Base-by-base conservation (phyloP, 164 flowering plant species). In the Malania oleifera region DNA sequence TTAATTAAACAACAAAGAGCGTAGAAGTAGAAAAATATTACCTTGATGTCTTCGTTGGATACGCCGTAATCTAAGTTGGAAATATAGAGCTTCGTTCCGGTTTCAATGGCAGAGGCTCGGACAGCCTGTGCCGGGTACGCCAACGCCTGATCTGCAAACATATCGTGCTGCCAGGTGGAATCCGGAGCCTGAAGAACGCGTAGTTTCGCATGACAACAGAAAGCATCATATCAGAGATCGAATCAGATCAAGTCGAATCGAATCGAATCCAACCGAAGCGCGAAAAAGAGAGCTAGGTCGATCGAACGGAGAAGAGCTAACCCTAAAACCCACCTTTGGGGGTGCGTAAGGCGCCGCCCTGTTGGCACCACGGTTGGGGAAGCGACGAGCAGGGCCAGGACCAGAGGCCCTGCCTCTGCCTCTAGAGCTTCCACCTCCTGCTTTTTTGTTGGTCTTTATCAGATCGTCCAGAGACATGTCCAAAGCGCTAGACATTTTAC, bases 391-490 rank as follows among this genome's bases (percentile, higher is more conserved):
- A 0, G 98, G 96, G 15, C 96, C 98, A 18, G 87, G 66, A 24
- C 84, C 81, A 18, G 78, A 47, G 26, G 64, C 77, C 0, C 75
- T 63, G 45, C 70, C 81, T 0, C 83, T 68, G 47, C 78, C 80
- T 4, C 86, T 39, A 10, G 52, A 51, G 48, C 44, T 61, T 5
- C 77, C 59, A 9, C 73, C 78, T 64, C 83, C 77, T 31, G 92
- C 68, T 52, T 75, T 79, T 52, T 78, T 83, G 82, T 80, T 91
- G 69, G 7, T 80, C 74, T 86, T 86, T 64, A 91, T 91, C 49
- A 91, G 73, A 57, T 91, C 98, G 58, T 91, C 98, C n/a, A 85
- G 79, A 8, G 92, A 75, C 92, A 86, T 83, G 59, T 88, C 91
- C 44, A 89, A 62, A 23, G 82, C 80, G 45, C 68, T 77, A 0